Evolutionary conservation across 257 asterid genomes (phyloP).

Genomic region (Gardenia jasminoides): DNA sequence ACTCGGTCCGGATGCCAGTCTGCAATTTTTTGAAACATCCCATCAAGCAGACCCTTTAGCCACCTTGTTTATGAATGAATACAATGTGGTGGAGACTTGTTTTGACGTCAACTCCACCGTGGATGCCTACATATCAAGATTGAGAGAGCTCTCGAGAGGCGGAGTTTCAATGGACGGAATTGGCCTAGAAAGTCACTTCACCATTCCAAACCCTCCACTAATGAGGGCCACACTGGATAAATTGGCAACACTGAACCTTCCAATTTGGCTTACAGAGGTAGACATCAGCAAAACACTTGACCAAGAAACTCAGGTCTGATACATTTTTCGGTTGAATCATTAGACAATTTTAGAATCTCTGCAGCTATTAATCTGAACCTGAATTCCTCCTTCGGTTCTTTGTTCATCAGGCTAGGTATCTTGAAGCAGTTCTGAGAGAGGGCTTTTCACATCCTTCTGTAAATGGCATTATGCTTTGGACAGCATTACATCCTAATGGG

Average conservation of each 20-base stretch:
- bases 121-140: constrained; percentile 38
- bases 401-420: constrained; percentile 46
- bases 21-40: constrained; percentile 39
- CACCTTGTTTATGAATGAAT: constrained; percentile 58
- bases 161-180: constrained; percentile 53
- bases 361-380: background rate
- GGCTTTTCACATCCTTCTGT: constrained; percentile 57
- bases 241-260: constrained; percentile 43
- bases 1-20: constrained; percentile 50
- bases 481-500: constrained; percentile 45
- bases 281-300: background rate
- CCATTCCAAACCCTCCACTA: constrained; percentile 44
- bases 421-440: constrained; percentile 48
- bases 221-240: constrained; percentile 55
- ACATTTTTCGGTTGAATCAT: background rate
- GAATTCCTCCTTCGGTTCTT: background rate
- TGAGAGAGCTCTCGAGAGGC: constrained; percentile 29
- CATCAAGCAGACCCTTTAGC: constrained; percentile 52
- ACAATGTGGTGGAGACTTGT: constrained; percentile 51
- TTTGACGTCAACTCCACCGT: constrained; percentile 34
- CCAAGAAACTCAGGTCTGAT: constrained; percentile 25
- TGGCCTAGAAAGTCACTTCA: constrained; percentile 59
- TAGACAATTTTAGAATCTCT: background rate
- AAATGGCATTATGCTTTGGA: constrained; percentile 58
- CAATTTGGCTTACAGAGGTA: constrained; percentile 63